phyloP scores from a whole-genome alignment of 495 filamentous ascomycete genomes.

The Clohesyomyces aquaticus region DNA sequence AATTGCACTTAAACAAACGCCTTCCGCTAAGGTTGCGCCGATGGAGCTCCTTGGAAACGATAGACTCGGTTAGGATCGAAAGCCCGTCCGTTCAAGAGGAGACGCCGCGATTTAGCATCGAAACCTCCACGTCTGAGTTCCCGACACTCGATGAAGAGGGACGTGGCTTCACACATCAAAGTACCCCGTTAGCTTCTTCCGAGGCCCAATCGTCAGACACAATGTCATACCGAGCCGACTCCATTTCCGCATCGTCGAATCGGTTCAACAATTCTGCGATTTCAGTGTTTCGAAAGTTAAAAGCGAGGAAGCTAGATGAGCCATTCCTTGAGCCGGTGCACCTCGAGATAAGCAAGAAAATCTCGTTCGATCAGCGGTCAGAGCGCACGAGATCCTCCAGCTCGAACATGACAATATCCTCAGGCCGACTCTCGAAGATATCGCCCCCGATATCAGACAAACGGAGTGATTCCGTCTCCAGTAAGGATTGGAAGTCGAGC shows the following conservation, averaged over 20 bases:
- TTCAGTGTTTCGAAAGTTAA: slow-evolving; percentile 7
- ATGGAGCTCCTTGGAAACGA: slow-evolving; percentile 26
- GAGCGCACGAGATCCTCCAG: slow-evolving; percentile 6
- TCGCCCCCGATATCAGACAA: neutral
- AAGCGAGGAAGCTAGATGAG: slow-evolving; percentile 2
- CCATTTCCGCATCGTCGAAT: neutral
- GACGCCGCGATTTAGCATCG: neutral
- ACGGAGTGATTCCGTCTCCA: neutral
- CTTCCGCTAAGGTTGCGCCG: slow-evolving; percentile 6
- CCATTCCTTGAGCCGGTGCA: slow-evolving; percentile 3
- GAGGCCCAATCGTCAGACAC: neutral
- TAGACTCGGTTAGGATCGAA: slow-evolving; percentile 11
- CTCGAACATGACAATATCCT: slow-evolving; percentile 13
- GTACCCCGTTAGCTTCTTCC: no score
- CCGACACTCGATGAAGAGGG: neutral
- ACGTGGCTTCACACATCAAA: no score
- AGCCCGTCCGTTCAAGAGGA: neutral
- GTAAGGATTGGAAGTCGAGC: slow-evolving; percentile 39
- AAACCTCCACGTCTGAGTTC: neutral
- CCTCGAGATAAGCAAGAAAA: slow-evolving; percentile 12
- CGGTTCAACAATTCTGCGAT: neutral
- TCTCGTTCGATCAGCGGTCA: slow-evolving; percentile 8
- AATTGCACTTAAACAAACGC: slow-evolving; percentile 14
- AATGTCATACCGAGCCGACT: neutral
- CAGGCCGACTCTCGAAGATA: slow-evolving; percentile 9